phyloP scores from a whole-genome alignment of 2,329 filamentous ascomycete genomes.

The Alternaria ventricosa region DNA sequence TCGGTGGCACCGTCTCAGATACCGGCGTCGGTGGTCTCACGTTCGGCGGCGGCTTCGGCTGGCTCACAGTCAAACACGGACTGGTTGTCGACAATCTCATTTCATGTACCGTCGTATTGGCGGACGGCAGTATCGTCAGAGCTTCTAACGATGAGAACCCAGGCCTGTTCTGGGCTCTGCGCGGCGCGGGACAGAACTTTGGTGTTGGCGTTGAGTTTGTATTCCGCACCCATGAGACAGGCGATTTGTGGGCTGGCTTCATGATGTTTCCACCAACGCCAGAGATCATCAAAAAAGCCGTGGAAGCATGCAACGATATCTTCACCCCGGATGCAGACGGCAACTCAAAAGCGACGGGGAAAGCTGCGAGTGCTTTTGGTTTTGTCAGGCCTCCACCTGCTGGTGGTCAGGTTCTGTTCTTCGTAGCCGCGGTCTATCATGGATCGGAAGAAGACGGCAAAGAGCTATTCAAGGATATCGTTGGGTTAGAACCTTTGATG shows the following conservation, averaged over 20 bases:
- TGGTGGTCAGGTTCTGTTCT: constrained; percentile 4
- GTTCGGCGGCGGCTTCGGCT: constrained; percentile 64
- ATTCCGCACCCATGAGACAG: constrained; percentile 46
- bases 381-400: constrained; percentile 10
- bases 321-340: constrained; percentile 4
- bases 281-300: constrained; percentile 2
- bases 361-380: constrained; percentile 5
- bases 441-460: constrained; percentile 9
- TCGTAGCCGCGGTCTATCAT: background rate
- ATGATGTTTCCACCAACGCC: constrained; percentile 10
- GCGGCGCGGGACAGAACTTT: constrained; percentile 65
- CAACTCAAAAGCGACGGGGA: constrained; percentile 3
- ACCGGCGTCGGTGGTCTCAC: constrained; percentile 55
- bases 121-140: constrained; percentile 54
- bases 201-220: constrained; percentile 57
- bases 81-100: constrained; percentile 61
- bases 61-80: constrained; percentile 60
- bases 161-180: constrained; percentile 63
- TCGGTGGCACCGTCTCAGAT: constrained; percentile 12
- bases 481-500: background rate
- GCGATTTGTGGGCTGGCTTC: constrained; percentile 17
- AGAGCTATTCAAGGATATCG: constrained; percentile 5
- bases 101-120: constrained; percentile 59
- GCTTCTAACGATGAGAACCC: constrained; percentile 37
- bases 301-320: constrained; percentile 7